Evolutionary conservation across 2,329 filamentous ascomycete genomes (phyloP), one percentile per base, ranked within the genome.

Genomic region (Nemania abortiva): DNA sequence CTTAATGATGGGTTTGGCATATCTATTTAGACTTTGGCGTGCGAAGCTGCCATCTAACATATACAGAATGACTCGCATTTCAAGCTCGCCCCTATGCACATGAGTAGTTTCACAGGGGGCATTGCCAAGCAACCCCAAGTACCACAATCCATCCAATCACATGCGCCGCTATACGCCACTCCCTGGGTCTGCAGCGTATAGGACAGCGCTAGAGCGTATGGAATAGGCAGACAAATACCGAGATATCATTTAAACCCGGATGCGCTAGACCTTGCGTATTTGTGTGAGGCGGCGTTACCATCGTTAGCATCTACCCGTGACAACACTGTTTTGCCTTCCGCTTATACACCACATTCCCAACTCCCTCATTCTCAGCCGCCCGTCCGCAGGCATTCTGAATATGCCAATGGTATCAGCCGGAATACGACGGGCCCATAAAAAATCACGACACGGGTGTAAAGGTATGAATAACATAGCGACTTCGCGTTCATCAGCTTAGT

Each of bases 351-450:
- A 13, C 42, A 6, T 5, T 2, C 15, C 15, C 18, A 18, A n/a
- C 7, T 47, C 11, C 15, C 37, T 42, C 37, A 11, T 2, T 47
- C 15, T 15, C 18, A 47, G 42, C 42, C 15, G 42, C 31, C 31
- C n/a, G n/a, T 47, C 42, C 15, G 15, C 15, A 15, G n/a, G 18
- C n/a, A 20, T 5, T 15, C 11, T 47, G 15, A 47, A 15, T 15
- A 47, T 47, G 42, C 42, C 42, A 47, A 47, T 47, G 15, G 42
- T 15, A 47, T 47, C 42, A 15, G 42, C 42, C 15, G 42, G 42
- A 47, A n/a, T 47, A 47, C 42, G 42, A 47, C 15, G 42, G 42
- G 15, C 42, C 42, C 42, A 47, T 47, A 47, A 47, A 47, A 47
- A 47, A n/a, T 47, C 42, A n/a, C 42, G 42, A 15, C 42, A 47